A percentile compares a stretch with the other conserved stretches of the same genome.
phyloP scores from a whole-genome alignment of 2,329 filamentous ascomycete species.

The Ploettnerulaceae sp. region DNA sequence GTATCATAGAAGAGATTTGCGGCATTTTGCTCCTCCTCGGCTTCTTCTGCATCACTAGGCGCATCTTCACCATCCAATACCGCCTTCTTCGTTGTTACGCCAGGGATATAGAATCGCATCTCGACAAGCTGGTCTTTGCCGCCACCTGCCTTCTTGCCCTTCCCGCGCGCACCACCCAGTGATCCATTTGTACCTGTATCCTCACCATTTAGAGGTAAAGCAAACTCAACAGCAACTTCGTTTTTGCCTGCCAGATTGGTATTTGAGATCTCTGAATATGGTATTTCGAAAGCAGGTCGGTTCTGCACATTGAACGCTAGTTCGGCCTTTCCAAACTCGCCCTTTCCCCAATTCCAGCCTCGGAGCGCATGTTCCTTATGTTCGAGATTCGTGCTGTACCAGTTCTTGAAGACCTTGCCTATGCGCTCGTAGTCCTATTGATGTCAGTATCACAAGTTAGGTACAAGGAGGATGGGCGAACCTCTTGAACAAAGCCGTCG shows the following conservation, averaged over 20 bases:
- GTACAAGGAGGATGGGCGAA: constrained; percentile 31
- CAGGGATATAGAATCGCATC: constrained; percentile 98
- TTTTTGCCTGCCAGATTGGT: constrained; percentile 97
- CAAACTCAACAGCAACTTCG: constrained; percentile 93
- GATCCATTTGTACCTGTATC: constrained; percentile 70
- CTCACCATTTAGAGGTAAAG: constrained; percentile 65
- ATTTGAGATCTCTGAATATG: constrained; percentile 95
- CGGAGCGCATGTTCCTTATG: constrained; percentile 89
- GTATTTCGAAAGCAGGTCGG: constrained; percentile 90
- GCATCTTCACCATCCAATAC: constrained; percentile 59
- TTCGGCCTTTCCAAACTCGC: constrained; percentile 92
- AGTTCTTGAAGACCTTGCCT: constrained; percentile 91
- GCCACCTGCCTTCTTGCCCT: constrained; percentile 84
- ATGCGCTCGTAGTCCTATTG: constrained; percentile 79
- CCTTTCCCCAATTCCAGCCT: constrained; percentile 99
- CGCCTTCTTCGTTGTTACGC: constrained; percentile 75
- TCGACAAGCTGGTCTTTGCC: constrained; percentile 92
- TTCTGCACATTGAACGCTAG: constrained; percentile 96
- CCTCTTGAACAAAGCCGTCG: constrained; percentile 90
- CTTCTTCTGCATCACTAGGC: constrained; percentile 50
- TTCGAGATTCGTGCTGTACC: constrained; percentile 92
- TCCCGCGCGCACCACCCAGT: constrained; percentile 66
- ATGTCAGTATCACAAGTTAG: constrained; percentile 15
- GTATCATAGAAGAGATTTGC: constrained; percentile 98
- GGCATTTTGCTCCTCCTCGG: constrained; percentile 84